A percentile compares a stretch with the other conserved stretches of the same genome.
Conservation (phyloP, 768 basidiomycete species). For the Sporobolomyces phaffii region DNA sequence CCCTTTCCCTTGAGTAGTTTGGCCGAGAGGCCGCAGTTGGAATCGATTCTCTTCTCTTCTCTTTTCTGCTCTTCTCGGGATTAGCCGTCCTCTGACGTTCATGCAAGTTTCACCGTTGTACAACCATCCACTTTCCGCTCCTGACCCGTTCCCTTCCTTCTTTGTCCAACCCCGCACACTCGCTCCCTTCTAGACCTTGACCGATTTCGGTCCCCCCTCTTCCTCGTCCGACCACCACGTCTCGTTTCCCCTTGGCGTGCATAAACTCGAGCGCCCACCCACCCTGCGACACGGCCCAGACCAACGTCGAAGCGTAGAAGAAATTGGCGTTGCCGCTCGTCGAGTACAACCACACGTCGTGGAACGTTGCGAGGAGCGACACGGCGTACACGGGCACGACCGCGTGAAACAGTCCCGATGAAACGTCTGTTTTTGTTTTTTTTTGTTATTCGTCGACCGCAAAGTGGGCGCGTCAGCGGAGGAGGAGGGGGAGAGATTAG, state of each 20-base stretch:
- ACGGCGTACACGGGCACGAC: conserved; percentile 77
- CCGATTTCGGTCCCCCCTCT: too few species aligned
- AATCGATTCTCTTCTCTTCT: too few species aligned
- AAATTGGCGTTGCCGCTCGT: conserved; percentile 97
- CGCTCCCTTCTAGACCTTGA: too few species aligned
- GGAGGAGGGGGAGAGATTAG: too few species aligned
- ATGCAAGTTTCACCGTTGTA: conserved; percentile 25
- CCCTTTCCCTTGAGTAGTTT: too few species aligned
- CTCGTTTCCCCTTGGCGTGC: conserved; percentile 73
- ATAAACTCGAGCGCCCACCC: conserved; percentile 74
- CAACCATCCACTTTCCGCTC: conserved; percentile 37
- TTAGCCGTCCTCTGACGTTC: too few species aligned
- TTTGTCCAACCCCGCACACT: too few species aligned
- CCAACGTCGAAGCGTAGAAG: conserved; percentile 90
- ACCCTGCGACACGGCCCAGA: conserved; percentile 82
- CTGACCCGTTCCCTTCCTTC: conserved; percentile 49
- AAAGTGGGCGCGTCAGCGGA: too few species aligned
- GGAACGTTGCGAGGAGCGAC: conserved; percentile 80
- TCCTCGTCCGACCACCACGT: conserved; percentile 56
- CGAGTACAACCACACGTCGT: conserved; percentile 81
- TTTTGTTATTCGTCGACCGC: too few species aligned
- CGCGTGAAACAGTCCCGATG: conserved; percentile 74
- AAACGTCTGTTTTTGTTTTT: conserved; percentile 69
- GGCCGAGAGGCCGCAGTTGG: too few species aligned
- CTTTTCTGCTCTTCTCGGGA: too few species aligned